phyloP scores from a whole-genome alignment of 176 grass and related monocot species.

The Triticum timopheevii region DNA sequence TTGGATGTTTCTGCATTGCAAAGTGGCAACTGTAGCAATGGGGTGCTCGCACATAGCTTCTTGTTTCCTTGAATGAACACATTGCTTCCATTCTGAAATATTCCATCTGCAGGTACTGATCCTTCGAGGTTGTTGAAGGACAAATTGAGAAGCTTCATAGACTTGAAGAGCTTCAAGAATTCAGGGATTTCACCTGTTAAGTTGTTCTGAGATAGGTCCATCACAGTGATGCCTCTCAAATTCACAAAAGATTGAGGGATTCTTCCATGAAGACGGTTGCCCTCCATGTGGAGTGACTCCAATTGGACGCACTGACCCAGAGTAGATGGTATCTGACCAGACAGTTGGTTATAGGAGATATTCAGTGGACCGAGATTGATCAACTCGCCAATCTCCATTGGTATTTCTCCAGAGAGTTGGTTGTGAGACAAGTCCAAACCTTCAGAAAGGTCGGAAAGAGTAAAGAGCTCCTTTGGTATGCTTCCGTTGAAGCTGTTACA shows the following conservation, averaged over 20 bases:
- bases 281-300: conserved; percentile 21
- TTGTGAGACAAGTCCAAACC: conserved; percentile 35
- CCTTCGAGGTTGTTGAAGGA: conserved; percentile 54
- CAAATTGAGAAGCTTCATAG: conserved; percentile 40
- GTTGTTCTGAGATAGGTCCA: conserved; percentile 47
- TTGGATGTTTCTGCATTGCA: neutral
- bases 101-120: conserved; percentile 24
- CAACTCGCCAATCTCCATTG: conserved; percentile 22
- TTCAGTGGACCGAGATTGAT: neutral
- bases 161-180: neutral
- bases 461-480: conserved; percentile 35
- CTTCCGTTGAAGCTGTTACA: conserved; percentile 25
- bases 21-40: conserved; percentile 9
- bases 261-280: conserved; percentile 30
- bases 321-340: conserved; percentile 25
- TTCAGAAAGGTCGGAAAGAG: conserved; percentile 3
- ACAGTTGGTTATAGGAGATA: conserved; percentile 35
- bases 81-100: conserved; percentile 34
- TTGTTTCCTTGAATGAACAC: conserved; percentile 35
- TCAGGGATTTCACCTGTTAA: conserved; percentile 41
- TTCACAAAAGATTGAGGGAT: conserved; percentile 20
- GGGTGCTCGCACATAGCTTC: conserved; percentile 17
- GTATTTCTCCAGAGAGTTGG: conserved; percentile 31
- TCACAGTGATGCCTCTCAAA: conserved; percentile 6
- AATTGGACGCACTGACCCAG: conserved; percentile 32